Evolutionary conservation across 106 monocot species (phyloP).

Genomic region (Allium cepa): DNA sequence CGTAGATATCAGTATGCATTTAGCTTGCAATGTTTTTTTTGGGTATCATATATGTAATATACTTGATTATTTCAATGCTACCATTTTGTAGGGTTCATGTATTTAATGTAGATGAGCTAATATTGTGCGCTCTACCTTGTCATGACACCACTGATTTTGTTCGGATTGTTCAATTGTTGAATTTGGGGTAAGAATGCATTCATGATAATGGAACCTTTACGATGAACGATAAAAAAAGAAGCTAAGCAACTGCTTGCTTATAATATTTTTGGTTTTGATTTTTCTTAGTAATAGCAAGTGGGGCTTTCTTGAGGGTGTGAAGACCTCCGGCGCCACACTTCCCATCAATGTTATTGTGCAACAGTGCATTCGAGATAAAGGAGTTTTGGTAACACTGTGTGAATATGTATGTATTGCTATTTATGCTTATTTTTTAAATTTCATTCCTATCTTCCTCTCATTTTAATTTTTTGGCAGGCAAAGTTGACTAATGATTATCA

Average conservation of each 20-base stretch:
- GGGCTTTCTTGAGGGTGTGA: slow-evolving; percentile 80
- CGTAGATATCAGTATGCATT: slow-evolving; percentile 67
- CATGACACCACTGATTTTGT: slow-evolving; percentile 81
- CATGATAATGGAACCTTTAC: not conserved
- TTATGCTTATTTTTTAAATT: slow-evolving; percentile 4
- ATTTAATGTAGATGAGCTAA: slow-evolving; percentile 73
- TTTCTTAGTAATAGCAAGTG: slow-evolving; percentile 56
- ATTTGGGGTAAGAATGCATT: slow-evolving; percentile 51
- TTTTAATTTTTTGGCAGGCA: slow-evolving; percentile 35
- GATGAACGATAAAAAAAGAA: no score
- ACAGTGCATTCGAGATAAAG: slow-evolving; percentile 89
- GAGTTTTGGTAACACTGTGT: slow-evolving; percentile 64
- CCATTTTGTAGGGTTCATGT: slow-evolving; percentile 57
- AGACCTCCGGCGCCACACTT: slow-evolving; percentile 73
- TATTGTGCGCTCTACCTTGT: slow-evolving; percentile 72
- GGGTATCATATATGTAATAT: slow-evolving; percentile 1
- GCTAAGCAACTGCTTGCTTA: no score
- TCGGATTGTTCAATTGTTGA: slow-evolving; percentile 70
- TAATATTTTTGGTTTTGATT: no score
- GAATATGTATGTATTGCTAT: slow-evolving; percentile 58
- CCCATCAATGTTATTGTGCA: slow-evolving; percentile 79
- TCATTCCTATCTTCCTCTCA: no score
- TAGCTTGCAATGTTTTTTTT: not conserved
- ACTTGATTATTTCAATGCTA: not conserved
- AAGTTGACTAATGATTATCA: slow-evolving; percentile 53